A percentile compares a stretch with the other conserved stretches of the same genome.
phyloP scores from a whole-genome alignment of 208 protist genomes.

The Trypanosoma mega region DNA sequence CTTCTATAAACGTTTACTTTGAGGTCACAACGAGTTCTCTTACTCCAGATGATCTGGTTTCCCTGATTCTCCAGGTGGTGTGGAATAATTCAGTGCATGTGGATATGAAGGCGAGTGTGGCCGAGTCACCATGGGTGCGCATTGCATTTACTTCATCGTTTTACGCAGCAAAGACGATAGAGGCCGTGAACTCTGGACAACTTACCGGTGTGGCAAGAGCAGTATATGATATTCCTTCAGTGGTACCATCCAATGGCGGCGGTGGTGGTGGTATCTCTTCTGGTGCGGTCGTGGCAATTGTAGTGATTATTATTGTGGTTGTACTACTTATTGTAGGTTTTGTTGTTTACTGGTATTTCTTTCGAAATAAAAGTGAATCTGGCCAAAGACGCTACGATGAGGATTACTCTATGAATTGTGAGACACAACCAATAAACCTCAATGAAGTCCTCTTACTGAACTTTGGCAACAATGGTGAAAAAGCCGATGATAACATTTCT shows the following conservation, averaged over 20 bases:
- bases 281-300: slow-evolving; percentile 1
- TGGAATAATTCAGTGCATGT: not conserved
- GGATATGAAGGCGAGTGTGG: not conserved
- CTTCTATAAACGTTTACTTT: slow-evolving; percentile 15
- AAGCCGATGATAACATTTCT: not conserved
- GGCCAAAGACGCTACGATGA: slow-evolving; percentile 7
- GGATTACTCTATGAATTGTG: slow-evolving; percentile 20
- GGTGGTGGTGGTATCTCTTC: not conserved
- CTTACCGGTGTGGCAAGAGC: slow-evolving; percentile 7
- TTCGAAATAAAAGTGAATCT: not conserved
- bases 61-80: not conserved
- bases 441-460: slow-evolving; percentile 18
- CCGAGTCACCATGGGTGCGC: not conserved
- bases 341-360: not conserved
- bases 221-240: not conserved
- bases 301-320: slow-evolving; percentile 7
- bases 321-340: slow-evolving; percentile 2
- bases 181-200: slow-evolving; percentile 3
- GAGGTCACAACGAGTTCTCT: not conserved
- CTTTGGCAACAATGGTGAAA: not conserved
- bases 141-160: not conserved
- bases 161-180: not conserved
- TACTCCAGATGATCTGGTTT: not conserved
- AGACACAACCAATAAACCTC: slow-evolving; percentile 9
- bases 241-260: not conserved